Evolutionary conservation across 129 eudicot species (phyloP).

Genomic region (Cynara cardunculus): DNA sequence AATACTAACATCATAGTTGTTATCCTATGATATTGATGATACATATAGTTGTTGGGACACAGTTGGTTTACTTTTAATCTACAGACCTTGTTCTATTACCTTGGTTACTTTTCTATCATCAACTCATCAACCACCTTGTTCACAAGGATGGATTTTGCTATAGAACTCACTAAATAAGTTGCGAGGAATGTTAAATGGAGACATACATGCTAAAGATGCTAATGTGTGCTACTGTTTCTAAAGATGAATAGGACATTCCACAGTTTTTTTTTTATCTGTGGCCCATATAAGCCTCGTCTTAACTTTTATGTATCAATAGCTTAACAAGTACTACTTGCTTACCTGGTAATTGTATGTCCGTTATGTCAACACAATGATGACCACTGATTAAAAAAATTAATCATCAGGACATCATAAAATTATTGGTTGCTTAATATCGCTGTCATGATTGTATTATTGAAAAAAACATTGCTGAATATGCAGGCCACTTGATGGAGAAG

Average conservation of each 20-base stretch:
- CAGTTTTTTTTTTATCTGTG: not conserved
- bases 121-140: not conserved
- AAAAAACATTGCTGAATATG: slow-evolving; percentile 12
- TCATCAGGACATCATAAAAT: not conserved
- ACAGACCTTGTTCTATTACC: not conserved
- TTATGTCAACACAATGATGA: not conserved
- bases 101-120: not conserved
- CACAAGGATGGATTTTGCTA: not conserved
- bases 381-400: not conserved
- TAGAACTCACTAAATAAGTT: not conserved
- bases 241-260: not conserved
- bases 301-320: not conserved
- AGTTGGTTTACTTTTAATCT: not conserved
- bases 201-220: not conserved
- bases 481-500: slow-evolving; percentile 97
- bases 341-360: not conserved
- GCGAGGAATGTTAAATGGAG: not conserved
- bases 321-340: not conserved
- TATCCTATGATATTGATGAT: not conserved
- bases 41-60: not conserved
- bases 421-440: not conserved
- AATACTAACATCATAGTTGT: too few relatives aligned
- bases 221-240: not conserved
- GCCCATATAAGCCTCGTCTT: not conserved
- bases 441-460: not conserved